These are phyloP conservation scores for Chlorella vulgaris DNA, from an alignment of 139 green algal genomes.

Conservation along the genomic window DNA sequence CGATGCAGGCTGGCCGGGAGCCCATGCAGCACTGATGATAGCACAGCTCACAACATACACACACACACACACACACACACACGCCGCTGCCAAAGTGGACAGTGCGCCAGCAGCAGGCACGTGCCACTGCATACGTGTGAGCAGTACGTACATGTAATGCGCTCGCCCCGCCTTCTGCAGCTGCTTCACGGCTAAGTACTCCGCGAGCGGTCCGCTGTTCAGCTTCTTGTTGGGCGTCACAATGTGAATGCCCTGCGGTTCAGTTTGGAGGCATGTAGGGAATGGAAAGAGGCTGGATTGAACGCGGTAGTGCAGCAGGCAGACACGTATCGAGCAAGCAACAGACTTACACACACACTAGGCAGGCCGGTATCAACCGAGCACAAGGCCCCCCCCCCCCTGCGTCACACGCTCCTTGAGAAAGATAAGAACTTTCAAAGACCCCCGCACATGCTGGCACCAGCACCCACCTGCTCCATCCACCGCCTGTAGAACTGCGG, in stretches of 20 bases:
- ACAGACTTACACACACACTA: not conserved
- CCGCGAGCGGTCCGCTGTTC: slow-evolving; percentile 77
- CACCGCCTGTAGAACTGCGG: slow-evolving; percentile 80
- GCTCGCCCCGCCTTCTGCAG: slow-evolving; percentile 84
- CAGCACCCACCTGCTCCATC: slow-evolving; percentile 64
- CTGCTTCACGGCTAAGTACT: slow-evolving; percentile 80
- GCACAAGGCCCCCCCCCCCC: too few species aligned
- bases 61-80: too few species aligned
- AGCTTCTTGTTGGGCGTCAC: slow-evolving; percentile 98
- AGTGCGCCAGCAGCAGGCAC: too few species aligned
- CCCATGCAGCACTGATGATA: too few species aligned
- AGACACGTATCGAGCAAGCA: too few species aligned
- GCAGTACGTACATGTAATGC: slow-evolving; percentile 94
- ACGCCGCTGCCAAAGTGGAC: too few species aligned
- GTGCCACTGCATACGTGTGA: too few species aligned
- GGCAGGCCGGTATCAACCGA: not conserved
- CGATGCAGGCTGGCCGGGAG: too few species aligned
- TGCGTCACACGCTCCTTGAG: too few species aligned
- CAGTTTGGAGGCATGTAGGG: not conserved
- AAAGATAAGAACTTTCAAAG: too few species aligned
- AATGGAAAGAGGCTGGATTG: not conserved
- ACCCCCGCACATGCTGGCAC: not conserved
- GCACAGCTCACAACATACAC: too few species aligned
- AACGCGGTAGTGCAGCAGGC: not conserved
- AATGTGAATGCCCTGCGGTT: slow-evolving; percentile 80